Base-by-base conservation (phyloP, 2,329 filamentous ascomycete species). In the Intubia oerlemansii region DNA sequence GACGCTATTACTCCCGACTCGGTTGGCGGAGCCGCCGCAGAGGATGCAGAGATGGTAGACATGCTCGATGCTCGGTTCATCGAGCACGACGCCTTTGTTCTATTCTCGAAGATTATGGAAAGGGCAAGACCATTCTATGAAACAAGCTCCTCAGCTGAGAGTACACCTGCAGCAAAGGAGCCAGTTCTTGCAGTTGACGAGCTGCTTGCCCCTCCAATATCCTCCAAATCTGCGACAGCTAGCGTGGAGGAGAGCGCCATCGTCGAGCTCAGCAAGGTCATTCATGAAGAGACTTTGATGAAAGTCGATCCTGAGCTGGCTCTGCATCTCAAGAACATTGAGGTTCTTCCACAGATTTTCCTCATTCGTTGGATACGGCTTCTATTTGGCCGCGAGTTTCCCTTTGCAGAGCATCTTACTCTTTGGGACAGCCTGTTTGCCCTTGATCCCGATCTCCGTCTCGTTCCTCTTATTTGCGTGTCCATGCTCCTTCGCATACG, bases 281-380 rank as follows among this genome's bases (percentile, higher is more conserved):
- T 98, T 35, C 85, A 95, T 44, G 73, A 91, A 41, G 65, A 76
- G 17, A 71, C 79, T 29, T 55, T 98, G 25, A 67, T 68, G 33
- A 73, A 51, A 11, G 42, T 49, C 3, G 58, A 64, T 24, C 42
- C 51, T 0, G 49, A 53, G 22, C 39, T 63, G 17, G 45, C 47
- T 10, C 58, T 60, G 15, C 84, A 95, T 47, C 60, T 98, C 12
- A 72, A 71, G 33, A 65, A 68, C 34, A 72, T 93, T 26, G 85
- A 93, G 34, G 72, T 98, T 35, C 54, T 93, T n/a, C 88, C 88
- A 2, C 88, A 98, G 42, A 85, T 98, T 28, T 98, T 95, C 44
- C 55, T 95, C 15, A 90, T 95, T 37, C 81, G 88, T 32, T 98
- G 88, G 88, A 77, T 95, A 33, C 70, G 88, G 17, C 65, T 98